Evolutionary conservation across 768 basidiomycete genomes (phyloP).

Genomic region (Boletus vermiculosoides): DNA sequence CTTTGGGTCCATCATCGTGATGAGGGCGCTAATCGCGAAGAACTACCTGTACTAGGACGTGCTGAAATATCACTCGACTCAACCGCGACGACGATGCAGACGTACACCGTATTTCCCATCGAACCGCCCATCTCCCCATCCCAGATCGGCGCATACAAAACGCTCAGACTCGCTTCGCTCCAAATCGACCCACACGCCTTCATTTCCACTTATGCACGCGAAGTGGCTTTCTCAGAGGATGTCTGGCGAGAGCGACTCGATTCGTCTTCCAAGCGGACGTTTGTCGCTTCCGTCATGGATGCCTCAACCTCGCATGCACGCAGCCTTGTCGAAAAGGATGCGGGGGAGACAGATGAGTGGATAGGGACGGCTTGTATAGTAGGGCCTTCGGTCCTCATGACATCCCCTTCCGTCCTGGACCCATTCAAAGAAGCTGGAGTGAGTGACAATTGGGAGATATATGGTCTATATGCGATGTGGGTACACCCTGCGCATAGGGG

Average conservation of each 20-base stretch:
- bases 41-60: background rate
- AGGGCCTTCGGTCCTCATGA: slow-evolving; percentile 14
- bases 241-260: slow-evolving; percentile 24
- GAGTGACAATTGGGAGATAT: slow-evolving; percentile 17
- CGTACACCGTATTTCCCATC: slow-evolving; percentile 19
- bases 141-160: slow-evolving; percentile 26
- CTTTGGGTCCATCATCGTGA: background rate
- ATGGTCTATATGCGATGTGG: slow-evolving; percentile 28
- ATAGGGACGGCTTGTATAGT: slow-evolving; percentile 17
- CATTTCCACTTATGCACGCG: slow-evolving; percentile 22
- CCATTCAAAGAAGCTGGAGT: slow-evolving; percentile 16
- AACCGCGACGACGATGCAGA: background rate
- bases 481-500: slow-evolving; percentile 28
- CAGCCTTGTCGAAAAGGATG: background rate
- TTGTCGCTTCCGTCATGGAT: slow-evolving; percentile 14
- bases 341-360: slow-evolving; percentile 12
- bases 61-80: background rate
- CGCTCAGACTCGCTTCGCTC: slow-evolving; percentile 24
- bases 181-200: slow-evolving; percentile 23
- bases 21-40: background rate
- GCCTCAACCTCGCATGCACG: background rate
- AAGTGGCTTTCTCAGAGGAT: slow-evolving; percentile 20
- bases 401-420: background rate
- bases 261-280: slow-evolving; percentile 9
- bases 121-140: slow-evolving; percentile 11